These are phyloP conservation scores for Panaeolus papilionaceus DNA, from an alignment of 768 basidiomycete genomes.

Conservation along the genomic window DNA sequence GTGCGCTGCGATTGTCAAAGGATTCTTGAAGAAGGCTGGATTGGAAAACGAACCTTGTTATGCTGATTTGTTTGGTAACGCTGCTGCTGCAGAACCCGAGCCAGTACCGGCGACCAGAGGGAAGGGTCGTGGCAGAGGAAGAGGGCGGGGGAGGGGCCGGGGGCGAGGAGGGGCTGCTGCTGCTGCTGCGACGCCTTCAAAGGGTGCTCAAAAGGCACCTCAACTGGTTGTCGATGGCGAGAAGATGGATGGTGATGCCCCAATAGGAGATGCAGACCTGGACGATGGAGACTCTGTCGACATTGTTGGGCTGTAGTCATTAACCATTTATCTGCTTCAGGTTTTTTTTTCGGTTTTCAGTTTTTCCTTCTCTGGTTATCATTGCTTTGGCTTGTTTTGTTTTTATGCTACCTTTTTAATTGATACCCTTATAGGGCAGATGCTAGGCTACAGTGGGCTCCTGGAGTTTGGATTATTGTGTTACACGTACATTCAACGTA, in stretches of 20 bases:
- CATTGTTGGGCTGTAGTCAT: slow-evolving; percentile 60
- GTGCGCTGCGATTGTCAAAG: slow-evolving; percentile 76
- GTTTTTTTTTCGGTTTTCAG: not conserved
- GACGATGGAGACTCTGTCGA: slow-evolving; percentile 86
- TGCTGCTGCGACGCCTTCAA: slow-evolving; percentile 27
- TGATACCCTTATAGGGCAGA: not conserved
- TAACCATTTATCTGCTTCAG: not conserved
- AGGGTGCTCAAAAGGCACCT: slow-evolving; percentile 43
- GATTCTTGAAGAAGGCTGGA: slow-evolving; percentile 74
- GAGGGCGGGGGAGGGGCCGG: slow-evolving; percentile 34
- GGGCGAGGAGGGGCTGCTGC: slow-evolving; percentile 34
- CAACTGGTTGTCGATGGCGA: slow-evolving; percentile 74
- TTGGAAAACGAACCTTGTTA: slow-evolving; percentile 56
- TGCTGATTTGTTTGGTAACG: slow-evolving; percentile 38
- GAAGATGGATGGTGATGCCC: slow-evolving; percentile 59
- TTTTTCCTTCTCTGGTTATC: not conserved
- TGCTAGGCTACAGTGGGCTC: not conserved
- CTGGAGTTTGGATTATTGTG: not conserved
- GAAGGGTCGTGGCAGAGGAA: slow-evolving; percentile 9
- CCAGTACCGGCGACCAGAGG: slow-evolving; percentile 26
- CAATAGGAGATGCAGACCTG: slow-evolving; percentile 71
- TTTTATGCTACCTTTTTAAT: slow-evolving; percentile 5
- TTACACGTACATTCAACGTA: not conserved
- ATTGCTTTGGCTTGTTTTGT: slow-evolving; percentile 7
- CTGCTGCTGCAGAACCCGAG: slow-evolving; percentile 12